These are phyloP conservation scores for Sordariomycetes sp. DNA, from an alignment of 2,329 filamentous ascomycete genomes.

Conservation along the genomic window DNA sequence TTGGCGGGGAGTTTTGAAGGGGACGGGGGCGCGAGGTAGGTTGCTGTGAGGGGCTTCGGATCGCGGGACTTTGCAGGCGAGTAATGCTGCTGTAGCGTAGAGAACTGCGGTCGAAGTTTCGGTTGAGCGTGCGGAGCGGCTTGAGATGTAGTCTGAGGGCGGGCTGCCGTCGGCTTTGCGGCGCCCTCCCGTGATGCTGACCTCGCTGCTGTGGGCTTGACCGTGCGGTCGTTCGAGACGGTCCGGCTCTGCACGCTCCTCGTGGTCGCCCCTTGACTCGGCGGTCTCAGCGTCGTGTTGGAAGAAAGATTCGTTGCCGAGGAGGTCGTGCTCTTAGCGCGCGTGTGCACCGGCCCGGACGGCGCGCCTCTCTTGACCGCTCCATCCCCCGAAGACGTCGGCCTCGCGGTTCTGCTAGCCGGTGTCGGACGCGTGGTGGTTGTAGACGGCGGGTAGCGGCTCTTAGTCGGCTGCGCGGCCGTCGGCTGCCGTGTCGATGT, in stretches of 20 bases:
- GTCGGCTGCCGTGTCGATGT: constrained; percentile 2
- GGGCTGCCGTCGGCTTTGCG: background rate
- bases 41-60: constrained; percentile 52
- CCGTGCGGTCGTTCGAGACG: background rate
- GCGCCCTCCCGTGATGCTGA: too few species aligned
- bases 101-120: constrained; percentile 46
- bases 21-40: constrained; percentile 48
- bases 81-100: constrained; percentile 57
- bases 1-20: constrained; percentile 54
- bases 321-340: constrained; percentile 20
- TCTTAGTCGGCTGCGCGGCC: constrained; percentile 12
- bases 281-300: constrained; percentile 15
- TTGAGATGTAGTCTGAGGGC: constrained; percentile 3
- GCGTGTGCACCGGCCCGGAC: too few species aligned
- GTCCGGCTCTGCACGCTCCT: background rate
- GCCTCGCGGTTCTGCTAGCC: constrained; percentile 14
- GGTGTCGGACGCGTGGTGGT: constrained; percentile 14
- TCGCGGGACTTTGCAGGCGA: constrained; percentile 52
- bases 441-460: constrained; percentile 23
- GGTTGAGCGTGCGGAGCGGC: constrained; percentile 12
- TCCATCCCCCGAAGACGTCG: constrained; percentile 18
- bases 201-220: constrained; percentile 4
- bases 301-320: constrained; percentile 2
- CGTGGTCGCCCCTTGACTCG: constrained; percentile 11
- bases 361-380: constrained; percentile 11